These are phyloP conservation scores for Macadamia integrifolia DNA, from an alignment of 164 flowering plant species.

Conservation along the genomic window DNA sequence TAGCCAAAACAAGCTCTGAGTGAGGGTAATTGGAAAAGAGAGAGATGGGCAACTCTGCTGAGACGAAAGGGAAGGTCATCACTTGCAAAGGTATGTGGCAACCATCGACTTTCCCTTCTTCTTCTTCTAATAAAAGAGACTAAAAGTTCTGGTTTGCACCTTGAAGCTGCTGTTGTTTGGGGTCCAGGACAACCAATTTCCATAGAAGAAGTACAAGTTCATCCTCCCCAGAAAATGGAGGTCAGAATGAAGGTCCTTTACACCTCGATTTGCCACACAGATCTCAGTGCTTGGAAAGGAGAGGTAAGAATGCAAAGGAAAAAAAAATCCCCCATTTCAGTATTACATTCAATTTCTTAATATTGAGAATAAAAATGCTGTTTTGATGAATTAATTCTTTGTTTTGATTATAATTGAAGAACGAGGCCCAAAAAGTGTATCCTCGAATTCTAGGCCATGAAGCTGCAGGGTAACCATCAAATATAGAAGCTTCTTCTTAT, in stretches of 20 bases:
- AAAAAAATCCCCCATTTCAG: not conserved
- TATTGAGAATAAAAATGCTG: too few species aligned
- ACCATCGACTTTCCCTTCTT: not conserved
- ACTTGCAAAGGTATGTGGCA: not conserved
- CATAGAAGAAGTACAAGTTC: constrained; percentile 36
- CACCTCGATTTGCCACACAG: constrained; percentile 52
- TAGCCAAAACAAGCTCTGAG: not conserved
- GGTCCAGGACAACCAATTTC: constrained; percentile 30
- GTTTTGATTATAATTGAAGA: not conserved
- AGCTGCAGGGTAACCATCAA: not conserved
- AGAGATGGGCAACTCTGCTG: not conserved
- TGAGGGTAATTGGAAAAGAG: not conserved
- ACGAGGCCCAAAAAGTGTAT: not conserved
- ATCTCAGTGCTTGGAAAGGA: constrained; percentile 48
- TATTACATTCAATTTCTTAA: too few species aligned
- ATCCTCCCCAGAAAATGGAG: constrained; percentile 48
- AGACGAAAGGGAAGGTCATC: not conserved
- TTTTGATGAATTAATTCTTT: too few species aligned
- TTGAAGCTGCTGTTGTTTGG: constrained; percentile 33
- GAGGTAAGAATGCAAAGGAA: constrained; percentile 23
- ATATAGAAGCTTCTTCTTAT: not conserved
- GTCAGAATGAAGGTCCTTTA: constrained; percentile 38
- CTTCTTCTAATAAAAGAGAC: not conserved
- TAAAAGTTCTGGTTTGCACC: not conserved
- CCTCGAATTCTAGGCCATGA: not conserved